phyloP scores from a whole-genome alignment of 2,329 filamentous ascomycete genomes.

The Colletotrichum sp. region DNA sequence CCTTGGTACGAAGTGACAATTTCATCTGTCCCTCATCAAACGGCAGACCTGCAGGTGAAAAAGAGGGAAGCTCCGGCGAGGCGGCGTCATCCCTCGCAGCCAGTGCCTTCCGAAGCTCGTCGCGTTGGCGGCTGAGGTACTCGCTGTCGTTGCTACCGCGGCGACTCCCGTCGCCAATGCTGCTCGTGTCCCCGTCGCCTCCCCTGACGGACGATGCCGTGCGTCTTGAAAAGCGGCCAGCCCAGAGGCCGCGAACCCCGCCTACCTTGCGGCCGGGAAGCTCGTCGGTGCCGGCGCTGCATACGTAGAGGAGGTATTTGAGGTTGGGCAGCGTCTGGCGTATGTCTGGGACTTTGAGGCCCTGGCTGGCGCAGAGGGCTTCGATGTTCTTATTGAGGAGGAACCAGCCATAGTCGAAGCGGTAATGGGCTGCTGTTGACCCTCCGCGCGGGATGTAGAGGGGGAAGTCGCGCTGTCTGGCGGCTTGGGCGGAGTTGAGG shows the following conservation, averaged over 20 bases:
- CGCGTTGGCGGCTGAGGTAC: slow-evolving; percentile 40
- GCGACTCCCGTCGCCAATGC: slow-evolving; percentile 41
- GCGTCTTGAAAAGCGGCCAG: slow-evolving; percentile 48
- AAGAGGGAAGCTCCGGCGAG: neutral
- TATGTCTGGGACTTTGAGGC: slow-evolving; percentile 84
- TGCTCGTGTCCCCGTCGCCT: slow-evolving; percentile 43
- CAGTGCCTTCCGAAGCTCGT: slow-evolving; percentile 44
- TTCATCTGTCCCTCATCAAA: slow-evolving; percentile 52
- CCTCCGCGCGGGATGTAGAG: slow-evolving; percentile 70
- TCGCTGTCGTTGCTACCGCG: slow-evolving; percentile 52
- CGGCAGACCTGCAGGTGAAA: slow-evolving; percentile 36
- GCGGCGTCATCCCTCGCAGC: slow-evolving; percentile 27
- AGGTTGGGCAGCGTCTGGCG: slow-evolving; percentile 92
- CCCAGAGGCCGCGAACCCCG: slow-evolving; percentile 64
- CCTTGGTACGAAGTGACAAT: slow-evolving; percentile 61
- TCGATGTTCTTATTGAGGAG: slow-evolving; percentile 97
- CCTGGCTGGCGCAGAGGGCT: slow-evolving; percentile 65
- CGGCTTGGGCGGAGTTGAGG: slow-evolving; percentile 23
- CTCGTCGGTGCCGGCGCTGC: slow-evolving; percentile 76
- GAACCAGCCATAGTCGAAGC: slow-evolving; percentile 96
- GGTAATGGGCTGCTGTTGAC: slow-evolving; percentile 75
- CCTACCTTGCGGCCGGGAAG: slow-evolving; percentile 66
- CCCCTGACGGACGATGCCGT: slow-evolving; percentile 13
- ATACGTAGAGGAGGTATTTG: slow-evolving; percentile 89
- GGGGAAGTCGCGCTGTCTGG: slow-evolving; percentile 74